Evolutionary conservation across 2,329 filamentous ascomycete genomes (phyloP), one percentile per base, ranked within the genome.

Genomic region (Rutstroemia sp.): DNA sequence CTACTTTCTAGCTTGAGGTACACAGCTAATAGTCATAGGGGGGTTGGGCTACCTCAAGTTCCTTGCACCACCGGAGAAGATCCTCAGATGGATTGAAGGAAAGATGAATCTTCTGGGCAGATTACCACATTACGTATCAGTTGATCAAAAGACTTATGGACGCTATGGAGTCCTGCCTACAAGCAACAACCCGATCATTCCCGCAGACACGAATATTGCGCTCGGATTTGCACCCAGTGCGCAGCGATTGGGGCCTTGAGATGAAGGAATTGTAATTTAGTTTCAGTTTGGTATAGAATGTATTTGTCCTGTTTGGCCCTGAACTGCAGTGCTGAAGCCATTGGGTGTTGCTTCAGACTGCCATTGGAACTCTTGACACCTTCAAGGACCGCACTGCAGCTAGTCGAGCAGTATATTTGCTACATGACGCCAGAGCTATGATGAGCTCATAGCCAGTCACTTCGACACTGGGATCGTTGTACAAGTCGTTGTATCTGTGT

Each of bases 61-160:
- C 67, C 79, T 97, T 42, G 88, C 90, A 16, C 94, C 94, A 21
- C 92, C 90, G 2, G 94, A 97, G 73, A 88, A 87, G 80, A 81
- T 87, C 27, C 76, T 97, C 56, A 81, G 91, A 62, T 97, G 88
- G 84, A 79, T 96, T 55, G 94, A 99, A 73, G 83, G 82, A 17
- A 95, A 92, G 69, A 75, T 97, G 58, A 94, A 95, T 67, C 78
- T 97, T 9, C 77, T 96, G 21, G 88, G 84, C 19, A 80, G 90
- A 58, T 73, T 97, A 25, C 92, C 92, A 46, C 89, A 95, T 72
- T 97, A 96, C 67, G 87, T 97, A 48, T 95, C 89, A 56, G 86
- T 96, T 16, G 92, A 97, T 68, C 92, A 96, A 72, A 96, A 96
- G 78, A 96, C 89, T 5, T 96, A 92, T 67, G 92, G 92, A 7